phyloP scores from a whole-genome alignment of 2,329 filamentous ascomycete genomes.

The Seiridium cupressi region DNA sequence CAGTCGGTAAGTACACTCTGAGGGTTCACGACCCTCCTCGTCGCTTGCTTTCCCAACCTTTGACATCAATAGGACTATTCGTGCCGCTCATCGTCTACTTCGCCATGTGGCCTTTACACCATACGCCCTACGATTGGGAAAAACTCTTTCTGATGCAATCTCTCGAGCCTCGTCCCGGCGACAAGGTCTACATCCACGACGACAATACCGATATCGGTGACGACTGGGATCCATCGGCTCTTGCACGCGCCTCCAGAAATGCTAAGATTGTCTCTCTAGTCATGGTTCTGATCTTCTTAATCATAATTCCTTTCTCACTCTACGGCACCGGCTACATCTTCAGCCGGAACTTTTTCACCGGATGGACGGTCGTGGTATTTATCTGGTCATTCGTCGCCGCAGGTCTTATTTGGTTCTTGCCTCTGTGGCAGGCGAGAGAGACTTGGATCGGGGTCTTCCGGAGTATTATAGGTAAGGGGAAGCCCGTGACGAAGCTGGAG shows the following conservation, averaged over 20 bases:
- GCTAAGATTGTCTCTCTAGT: constrained; percentile 11
- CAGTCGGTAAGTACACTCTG: constrained; percentile 2
- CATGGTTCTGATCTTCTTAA: constrained; percentile 8
- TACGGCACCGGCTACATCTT: constrained; percentile 10
- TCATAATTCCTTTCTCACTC: constrained; percentile 9
- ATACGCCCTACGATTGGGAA: constrained; percentile 11
- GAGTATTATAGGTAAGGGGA: neutral
- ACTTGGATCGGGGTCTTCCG: constrained; percentile 5
- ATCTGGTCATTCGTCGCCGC: constrained; percentile 8
- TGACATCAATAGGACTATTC: constrained; percentile 3
- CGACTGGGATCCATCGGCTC: constrained; percentile 10
- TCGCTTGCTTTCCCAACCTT: neutral
- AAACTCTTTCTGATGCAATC: constrained; percentile 11
- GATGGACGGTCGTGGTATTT: constrained; percentile 9
- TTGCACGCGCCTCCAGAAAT: constrained; percentile 4
- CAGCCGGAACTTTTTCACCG: constrained; percentile 8
- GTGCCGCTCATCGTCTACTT: constrained; percentile 5
- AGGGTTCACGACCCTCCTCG: neutral
- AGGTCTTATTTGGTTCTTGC: constrained; percentile 7
- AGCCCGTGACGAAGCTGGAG: neutral
- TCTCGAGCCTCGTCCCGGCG: constrained; percentile 8
- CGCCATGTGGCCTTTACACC: constrained; percentile 10
- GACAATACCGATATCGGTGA: constrained; percentile 8
- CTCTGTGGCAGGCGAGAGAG: constrained; percentile 8
- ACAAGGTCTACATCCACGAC: constrained; percentile 8